Conservation (phyloP, 345 rosid genomes). For the Moricandia arvensis region DNA sequence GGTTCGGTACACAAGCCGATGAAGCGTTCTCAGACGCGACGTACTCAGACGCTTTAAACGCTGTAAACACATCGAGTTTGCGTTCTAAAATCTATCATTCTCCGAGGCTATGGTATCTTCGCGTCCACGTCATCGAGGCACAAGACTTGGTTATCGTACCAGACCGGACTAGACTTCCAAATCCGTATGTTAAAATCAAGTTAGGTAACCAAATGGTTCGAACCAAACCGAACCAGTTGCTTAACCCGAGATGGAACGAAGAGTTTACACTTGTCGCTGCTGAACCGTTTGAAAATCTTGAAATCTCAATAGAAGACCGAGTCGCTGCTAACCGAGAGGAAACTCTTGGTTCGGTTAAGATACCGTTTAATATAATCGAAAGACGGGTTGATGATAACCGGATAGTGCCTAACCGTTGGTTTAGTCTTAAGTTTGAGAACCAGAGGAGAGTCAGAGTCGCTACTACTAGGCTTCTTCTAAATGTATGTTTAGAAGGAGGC, state of each 20-base stretch:
- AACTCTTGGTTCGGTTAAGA: constrained; percentile 49
- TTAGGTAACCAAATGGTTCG: constrained; percentile 62
- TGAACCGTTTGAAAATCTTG: constrained; percentile 85
- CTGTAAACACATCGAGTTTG: constrained; percentile 49
- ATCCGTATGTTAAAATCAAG: constrained; percentile 63
- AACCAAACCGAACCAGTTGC: constrained; percentile 63
- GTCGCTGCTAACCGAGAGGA: constrained; percentile 69
- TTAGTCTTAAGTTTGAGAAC: constrained; percentile 52
- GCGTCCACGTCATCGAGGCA: constrained; percentile 79
- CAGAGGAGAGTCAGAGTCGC: constrained; percentile 65
- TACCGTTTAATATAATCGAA: constrained; percentile 50
- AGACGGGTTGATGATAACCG: constrained; percentile 59
- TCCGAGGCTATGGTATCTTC: constrained; percentile 89
- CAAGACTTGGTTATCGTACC: constrained; percentile 59
- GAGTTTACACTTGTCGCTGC: constrained; percentile 87
- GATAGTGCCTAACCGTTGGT: constrained; percentile 54
- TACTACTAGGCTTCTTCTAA: constrained; percentile 56
- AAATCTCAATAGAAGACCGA: constrained; percentile 68
- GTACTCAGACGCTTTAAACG: constrained; percentile 72
- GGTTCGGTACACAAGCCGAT: constrained; percentile 97
- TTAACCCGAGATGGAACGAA: constrained; percentile 66
- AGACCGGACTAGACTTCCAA: constrained; percentile 62
- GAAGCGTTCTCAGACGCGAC: constrained; percentile 91
- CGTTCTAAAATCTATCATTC: constrained; percentile 92
- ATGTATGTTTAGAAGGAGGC: constrained; percentile 87